Evolutionary conservation across 2,329 filamentous ascomycete species (phyloP).

Genomic region (Lojkania enalia): DNA sequence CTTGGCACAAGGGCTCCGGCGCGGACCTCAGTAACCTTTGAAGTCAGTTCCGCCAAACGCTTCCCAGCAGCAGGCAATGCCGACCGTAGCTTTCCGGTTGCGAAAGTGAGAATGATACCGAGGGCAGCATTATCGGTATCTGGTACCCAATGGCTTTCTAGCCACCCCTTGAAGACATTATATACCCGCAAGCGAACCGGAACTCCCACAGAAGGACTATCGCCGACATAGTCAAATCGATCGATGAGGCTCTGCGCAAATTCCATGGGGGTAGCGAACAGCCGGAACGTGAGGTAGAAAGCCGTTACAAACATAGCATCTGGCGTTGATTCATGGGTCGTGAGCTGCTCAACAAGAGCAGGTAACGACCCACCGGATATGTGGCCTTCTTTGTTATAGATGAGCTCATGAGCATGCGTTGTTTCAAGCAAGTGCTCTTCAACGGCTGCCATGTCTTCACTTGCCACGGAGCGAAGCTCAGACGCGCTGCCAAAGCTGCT

Average conservation of each 20-base stretch:
- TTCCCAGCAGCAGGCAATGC: constrained; percentile 77
- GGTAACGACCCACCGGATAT: constrained; percentile 90
- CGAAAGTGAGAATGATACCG: constrained; percentile 76
- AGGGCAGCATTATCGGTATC: constrained; percentile 78
- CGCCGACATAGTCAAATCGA: constrained; percentile 87
- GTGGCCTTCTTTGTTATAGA: constrained; percentile 92
- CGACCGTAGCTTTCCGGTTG: constrained; percentile 68
- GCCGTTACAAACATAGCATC: constrained; percentile 90
- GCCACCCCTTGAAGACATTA: constrained; percentile 96
- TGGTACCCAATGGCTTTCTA: constrained; percentile 92
- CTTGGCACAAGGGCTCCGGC: constrained; percentile 76
- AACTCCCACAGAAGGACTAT: constrained; percentile 71
- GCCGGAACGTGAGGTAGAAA: constrained; percentile 93
- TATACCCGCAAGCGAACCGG: constrained; percentile 90
- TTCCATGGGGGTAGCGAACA: constrained; percentile 81
- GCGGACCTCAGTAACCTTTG: constrained; percentile 74
- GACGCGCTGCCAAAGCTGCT: constrained; percentile 68
- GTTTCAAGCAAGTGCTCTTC: constrained; percentile 87
- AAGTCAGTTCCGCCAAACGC: constrained; percentile 76
- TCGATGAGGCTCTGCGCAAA: constrained; percentile 84
- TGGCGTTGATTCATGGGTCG: constrained; percentile 88
- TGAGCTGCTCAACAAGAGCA: constrained; percentile 91
- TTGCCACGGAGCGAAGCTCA: constrained; percentile 65
- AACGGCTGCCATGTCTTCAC: constrained; percentile 76
- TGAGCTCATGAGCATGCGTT: constrained; percentile 87